A percentile compares a stretch with the other conserved stretches of the same genome.
phyloP scores from a whole-genome alignment of 306 rosid species.

The Rosa multiflora region DNA sequence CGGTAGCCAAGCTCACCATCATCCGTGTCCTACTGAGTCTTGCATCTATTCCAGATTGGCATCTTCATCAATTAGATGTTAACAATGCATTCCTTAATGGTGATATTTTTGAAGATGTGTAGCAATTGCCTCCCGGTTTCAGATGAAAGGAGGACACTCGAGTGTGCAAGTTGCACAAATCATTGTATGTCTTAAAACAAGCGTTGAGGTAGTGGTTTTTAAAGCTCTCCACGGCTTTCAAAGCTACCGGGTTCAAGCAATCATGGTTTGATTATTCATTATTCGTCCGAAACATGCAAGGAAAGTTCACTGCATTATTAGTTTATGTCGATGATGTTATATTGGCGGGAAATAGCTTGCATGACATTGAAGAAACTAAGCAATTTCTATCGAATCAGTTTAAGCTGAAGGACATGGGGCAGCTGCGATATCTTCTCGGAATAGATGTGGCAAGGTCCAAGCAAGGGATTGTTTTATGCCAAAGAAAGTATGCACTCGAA shows the following conservation, averaged over 20 bases:
- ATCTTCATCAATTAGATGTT: not conserved
- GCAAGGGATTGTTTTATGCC: not conserved
- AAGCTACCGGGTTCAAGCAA: not conserved
- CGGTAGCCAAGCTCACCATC: not conserved
- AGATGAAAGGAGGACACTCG: not conserved
- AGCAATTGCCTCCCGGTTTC: not conserved
- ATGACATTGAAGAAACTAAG: not conserved
- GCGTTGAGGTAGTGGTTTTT: not conserved
- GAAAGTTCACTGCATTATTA: not conserved
- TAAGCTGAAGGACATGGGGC: not conserved
- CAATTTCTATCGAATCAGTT: not conserved
- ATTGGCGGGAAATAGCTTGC: not conserved
- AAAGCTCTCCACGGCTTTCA: not conserved
- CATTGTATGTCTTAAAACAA: not conserved
- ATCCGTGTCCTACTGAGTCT: not conserved
- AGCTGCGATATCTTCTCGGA: not conserved
- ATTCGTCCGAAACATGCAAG: not conserved
- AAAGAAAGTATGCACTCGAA: not conserved
- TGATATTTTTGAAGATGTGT: not conserved
- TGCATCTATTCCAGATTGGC: not conserved
- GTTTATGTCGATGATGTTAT: slow-evolving; percentile 13
- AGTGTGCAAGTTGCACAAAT: not conserved
- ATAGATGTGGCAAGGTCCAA: not conserved
- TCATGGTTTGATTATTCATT: not conserved
- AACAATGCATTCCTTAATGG: not conserved